Conservation (phyloP, 2,329 filamentous ascomycete species). For the Emergomyces africanus region DNA sequence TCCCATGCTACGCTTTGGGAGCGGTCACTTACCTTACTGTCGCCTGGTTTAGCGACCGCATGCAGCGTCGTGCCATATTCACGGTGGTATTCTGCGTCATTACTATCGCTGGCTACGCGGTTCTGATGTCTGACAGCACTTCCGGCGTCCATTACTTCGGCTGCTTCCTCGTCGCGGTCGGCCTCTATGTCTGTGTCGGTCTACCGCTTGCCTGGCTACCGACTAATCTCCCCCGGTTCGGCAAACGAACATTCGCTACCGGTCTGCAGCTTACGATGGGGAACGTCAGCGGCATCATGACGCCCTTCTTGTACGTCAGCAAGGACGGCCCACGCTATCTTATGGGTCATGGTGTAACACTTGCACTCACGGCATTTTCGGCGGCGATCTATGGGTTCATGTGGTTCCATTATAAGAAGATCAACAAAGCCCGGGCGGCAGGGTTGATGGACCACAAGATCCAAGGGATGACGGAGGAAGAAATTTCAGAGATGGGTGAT, state of each 20-base stretch:
- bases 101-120: conserved; percentile 55
- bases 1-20: conserved; percentile 64
- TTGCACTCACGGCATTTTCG: conserved; percentile 45
- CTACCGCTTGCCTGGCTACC: conserved; percentile 46
- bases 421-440: conserved; percentile 33
- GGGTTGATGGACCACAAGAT: conserved; percentile 29
- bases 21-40: conserved; percentile 55
- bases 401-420: conserved; percentile 39
- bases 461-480: conserved; percentile 27
- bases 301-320: conserved; percentile 44
- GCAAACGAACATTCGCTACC: conserved; percentile 60
- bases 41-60: conserved; percentile 54
- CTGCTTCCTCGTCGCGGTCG: conserved; percentile 63
- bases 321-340: conserved; percentile 45
- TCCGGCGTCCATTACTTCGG: conserved; percentile 60
- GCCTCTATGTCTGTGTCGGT: conserved; percentile 51
- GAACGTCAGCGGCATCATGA: conserved; percentile 60
- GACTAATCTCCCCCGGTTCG: conserved; percentile 59
- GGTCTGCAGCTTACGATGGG: conserved; percentile 59
- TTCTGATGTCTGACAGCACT: conserved; percentile 49
- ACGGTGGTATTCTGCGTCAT: conserved; percentile 49
- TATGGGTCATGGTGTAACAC: conserved; percentile 48
- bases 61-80: conserved; percentile 54
- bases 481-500: conserved; percentile 32
- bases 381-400: conserved; percentile 41